Conservation (phyloP, 192 early-diverging fungal genomes). For the Coemansia sp. region DNA sequence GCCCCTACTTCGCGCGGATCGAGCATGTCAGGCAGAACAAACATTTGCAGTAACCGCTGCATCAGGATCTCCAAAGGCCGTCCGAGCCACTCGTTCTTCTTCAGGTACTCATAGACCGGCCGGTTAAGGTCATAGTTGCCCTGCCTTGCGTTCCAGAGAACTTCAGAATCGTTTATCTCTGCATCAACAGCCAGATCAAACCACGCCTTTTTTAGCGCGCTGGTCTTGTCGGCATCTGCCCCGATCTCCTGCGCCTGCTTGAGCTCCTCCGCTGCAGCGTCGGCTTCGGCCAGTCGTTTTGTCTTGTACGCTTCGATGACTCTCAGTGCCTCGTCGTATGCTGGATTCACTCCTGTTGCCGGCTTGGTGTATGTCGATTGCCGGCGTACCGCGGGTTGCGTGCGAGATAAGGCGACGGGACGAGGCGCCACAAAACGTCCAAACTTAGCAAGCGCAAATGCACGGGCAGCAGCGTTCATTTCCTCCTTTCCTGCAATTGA, state of each 20-base stretch:
- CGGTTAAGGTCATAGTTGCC: constrained; percentile 63
- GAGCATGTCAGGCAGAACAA: constrained; percentile 73
- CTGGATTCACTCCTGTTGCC: constrained; percentile 60
- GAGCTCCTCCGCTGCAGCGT: constrained; percentile 22
- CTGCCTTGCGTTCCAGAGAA: constrained; percentile 64
- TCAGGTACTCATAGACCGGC: constrained; percentile 70
- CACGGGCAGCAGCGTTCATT: constrained; percentile 33
- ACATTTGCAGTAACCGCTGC: constrained; percentile 75
- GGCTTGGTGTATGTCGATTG: constrained; percentile 56
- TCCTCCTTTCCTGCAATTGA: background rate
- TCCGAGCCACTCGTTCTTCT: constrained; percentile 59
- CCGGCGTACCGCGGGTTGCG: constrained; percentile 9
- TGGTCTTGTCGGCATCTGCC: constrained; percentile 42
- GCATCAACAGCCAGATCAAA: constrained; percentile 62
- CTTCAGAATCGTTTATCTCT: constrained; percentile 67
- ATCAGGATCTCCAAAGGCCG: constrained; percentile 59
- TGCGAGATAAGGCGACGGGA: background rate
- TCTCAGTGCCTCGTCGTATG: constrained; percentile 76
- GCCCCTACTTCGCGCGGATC: constrained; percentile 48
- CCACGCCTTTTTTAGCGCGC: constrained; percentile 54
- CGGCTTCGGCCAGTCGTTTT: constrained; percentile 38
- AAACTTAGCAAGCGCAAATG: constrained; percentile 18
- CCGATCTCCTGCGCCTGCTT: constrained; percentile 25
- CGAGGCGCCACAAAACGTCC: constrained; percentile 2
- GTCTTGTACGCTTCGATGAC: constrained; percentile 62